Base-by-base conservation (phyloP, 345 rosid genomes). In the Salix suchowensis region DNA sequence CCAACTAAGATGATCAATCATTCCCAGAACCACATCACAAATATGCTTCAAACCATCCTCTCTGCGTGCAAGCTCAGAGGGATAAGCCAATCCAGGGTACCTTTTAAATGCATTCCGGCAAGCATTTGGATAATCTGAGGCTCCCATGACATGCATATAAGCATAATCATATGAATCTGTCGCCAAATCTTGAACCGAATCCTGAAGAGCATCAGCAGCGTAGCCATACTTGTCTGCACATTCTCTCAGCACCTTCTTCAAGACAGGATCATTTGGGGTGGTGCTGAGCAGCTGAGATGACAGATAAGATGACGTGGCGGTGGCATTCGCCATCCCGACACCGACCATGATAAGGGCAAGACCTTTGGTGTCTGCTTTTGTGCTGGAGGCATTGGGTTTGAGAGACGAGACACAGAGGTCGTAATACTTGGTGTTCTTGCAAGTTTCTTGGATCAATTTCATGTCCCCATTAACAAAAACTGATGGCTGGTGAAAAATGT, bases 381-480 rank as follows among this genome's bases (percentile, higher is more conserved):
- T 28, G 81, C 95, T 91, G 30, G 82, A 81, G 62, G 94, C 88
- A 60, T 91, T 90, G 66, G 92, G 83, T 67, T 84, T 79, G 82
- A 94, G 98, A 71, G 92, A 83, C 19, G 92, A 89, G 80, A 91
- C 86, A 36, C 98, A 94, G 24, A 91, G 89, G 74, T 80, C 77
- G 75, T 88, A 90, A 90, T 91, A 78, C 55, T 86, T 87, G 75
- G 98, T 91, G 81, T 60, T 74, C 71, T 88, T 84, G 85, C 97
- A 94, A 24, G 93, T 91, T 68, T 88, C 79, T 68, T 83, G 88
- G 82, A 94, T 91, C 77, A 83, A 77, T 69, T 64, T 68, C 15
- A 79, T 44, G 74, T 82, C 84, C 34, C 83, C 81, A 23, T 65
- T 73, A 52, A 72, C 75, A 32, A 73, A 73, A n/a, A 40, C 7